Conservation (phyloP, 768 basidiomycete genomes). For the Suillus alpinus region DNA sequence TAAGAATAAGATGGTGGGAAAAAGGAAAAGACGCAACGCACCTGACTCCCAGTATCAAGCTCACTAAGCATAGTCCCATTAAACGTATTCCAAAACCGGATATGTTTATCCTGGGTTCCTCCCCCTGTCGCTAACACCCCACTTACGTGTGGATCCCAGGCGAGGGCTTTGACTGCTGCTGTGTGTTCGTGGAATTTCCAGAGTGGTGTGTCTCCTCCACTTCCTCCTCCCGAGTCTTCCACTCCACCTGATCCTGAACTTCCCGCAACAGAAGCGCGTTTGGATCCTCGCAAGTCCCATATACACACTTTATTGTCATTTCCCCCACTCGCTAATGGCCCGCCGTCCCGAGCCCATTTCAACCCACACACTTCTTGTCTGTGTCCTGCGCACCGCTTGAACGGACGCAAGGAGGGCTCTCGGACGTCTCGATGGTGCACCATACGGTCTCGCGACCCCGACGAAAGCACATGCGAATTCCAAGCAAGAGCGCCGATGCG, state of each 20-base stretch:
- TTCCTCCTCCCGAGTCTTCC: conserved; percentile 25
- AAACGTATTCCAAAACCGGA: conserved; percentile 93
- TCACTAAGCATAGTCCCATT: conserved; percentile 84
- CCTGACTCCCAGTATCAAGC: conserved; percentile 95
- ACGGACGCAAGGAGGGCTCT: conserved; percentile 59
- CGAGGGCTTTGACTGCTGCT: conserved; percentile 96
- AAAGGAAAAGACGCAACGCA: conserved; percentile 26
- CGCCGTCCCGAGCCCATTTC: conserved; percentile 63
- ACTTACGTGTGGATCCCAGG: conserved; percentile 95
- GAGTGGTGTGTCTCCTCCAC: conserved; percentile 63
- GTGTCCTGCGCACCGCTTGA: conserved; percentile 70
- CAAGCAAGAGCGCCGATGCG: conserved; percentile 94
- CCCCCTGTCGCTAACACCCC: conserved; percentile 93
- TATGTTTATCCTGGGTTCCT: conserved; percentile 98
- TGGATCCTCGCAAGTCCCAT: conserved; percentile 82
- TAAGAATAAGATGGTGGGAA: conserved; percentile 7
- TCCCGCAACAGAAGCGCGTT: conserved; percentile 29
- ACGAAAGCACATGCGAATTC: conserved; percentile 85
- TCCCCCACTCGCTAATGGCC: conserved; percentile 85
- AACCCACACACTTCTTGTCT: conserved; percentile 95
- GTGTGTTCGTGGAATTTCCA: conserved; percentile 97
- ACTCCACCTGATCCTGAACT: conserved; percentile 28
- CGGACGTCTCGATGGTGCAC: conserved; percentile 94
- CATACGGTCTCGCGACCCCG: conserved; percentile 87
- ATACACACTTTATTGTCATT: conserved; percentile 99